Evolutionary conservation across 371 early-diverging fungal genomes (phyloP).

Genomic region (Funneliformis caledonium): DNA sequence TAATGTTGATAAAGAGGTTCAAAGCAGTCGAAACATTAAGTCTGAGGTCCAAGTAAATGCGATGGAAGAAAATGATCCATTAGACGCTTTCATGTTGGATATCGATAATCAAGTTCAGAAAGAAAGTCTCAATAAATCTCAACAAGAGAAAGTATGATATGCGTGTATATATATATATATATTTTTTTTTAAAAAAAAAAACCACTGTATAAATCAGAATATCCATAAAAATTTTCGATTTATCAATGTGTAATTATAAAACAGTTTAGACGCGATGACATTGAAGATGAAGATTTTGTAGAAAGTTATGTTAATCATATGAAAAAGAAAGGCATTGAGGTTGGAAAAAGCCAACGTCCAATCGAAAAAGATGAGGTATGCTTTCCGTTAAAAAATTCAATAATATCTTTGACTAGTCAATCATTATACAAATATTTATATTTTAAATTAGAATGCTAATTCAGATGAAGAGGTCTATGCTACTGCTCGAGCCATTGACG

Average conservation of each 20-base stretch:
- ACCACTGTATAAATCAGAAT: too few species aligned
- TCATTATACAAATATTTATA: not conserved
- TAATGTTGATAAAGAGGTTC: not conserved
- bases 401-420: not conserved
- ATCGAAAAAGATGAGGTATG: constrained; percentile 59
- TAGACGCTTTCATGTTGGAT: constrained; percentile 90
- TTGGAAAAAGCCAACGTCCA: constrained; percentile 47
- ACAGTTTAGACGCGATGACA: constrained; percentile 65
- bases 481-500: constrained; percentile 78
- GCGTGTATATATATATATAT: not conserved
- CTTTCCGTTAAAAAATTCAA: not conserved
- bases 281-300: constrained; percentile 81
- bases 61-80: constrained; percentile 75
- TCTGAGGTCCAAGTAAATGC: not conserved
- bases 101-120: constrained; percentile 67
- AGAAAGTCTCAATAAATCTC: constrained; percentile 50
- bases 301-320: constrained; percentile 80
- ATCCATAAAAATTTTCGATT: not conserved
- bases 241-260: not conserved
- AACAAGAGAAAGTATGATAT: constrained; percentile 50
- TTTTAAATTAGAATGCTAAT: constrained; percentile 61
- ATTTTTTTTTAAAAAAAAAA: not conserved
- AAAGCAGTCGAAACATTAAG: not conserved
- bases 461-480: constrained; percentile 90
- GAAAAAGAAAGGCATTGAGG: constrained; percentile 67